Percentiles rank a stretch among this genome's conserved stretches.
Evolutionary conservation across 371 early-diverging fungal species (phyloP).

Genomic region (Apophysomyces ossiformis): DNA sequence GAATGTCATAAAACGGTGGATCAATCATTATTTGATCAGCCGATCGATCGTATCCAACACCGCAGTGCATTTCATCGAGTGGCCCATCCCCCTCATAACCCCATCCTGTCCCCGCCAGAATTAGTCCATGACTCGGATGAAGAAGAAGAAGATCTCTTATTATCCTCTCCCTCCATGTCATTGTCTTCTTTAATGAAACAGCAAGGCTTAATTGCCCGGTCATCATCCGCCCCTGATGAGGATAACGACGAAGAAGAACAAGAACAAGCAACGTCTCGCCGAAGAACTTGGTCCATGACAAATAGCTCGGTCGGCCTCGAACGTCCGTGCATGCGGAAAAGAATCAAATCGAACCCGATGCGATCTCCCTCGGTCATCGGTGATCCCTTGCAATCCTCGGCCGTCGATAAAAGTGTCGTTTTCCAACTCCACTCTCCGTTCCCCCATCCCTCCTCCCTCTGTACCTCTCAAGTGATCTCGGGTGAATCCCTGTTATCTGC

Average conservation of each 20-base stretch:
- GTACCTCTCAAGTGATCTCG: slow-evolving; percentile 18
- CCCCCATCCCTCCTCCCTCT: background rate
- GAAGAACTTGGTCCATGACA: too few relatives aligned
- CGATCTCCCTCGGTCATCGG: slow-evolving; percentile 10
- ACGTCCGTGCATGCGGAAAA: slow-evolving; percentile 6
- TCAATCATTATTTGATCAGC: slow-evolving; percentile 11
- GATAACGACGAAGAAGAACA: background rate
- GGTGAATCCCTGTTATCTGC: slow-evolving; percentile 26
- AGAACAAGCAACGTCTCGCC: background rate
- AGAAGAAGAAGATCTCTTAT: slow-evolving; percentile 20
- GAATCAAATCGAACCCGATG: background rate
- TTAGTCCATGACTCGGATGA: slow-evolving; percentile 31
- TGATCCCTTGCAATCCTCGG: slow-evolving; percentile 6
- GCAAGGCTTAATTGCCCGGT: slow-evolving; percentile 12
- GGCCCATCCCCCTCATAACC: slow-evolving; percentile 18
- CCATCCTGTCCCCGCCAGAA: slow-evolving; percentile 38
- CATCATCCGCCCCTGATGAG: slow-evolving; percentile 3
- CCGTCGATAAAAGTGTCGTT: background rate
- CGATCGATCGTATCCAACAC: slow-evolving; percentile 12
- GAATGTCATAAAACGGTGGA: slow-evolving; percentile 26
- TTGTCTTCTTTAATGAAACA: slow-evolving; percentile 19
- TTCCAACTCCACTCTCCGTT: background rate
- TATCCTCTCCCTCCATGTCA: slow-evolving; percentile 22
- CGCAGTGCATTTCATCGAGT: slow-evolving; percentile 33
- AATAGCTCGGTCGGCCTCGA: background rate